A percentile compares a stretch with the other conserved stretches of the same genome.
Conservation (phyloP, 495 filamentous ascomycete genomes). For the Monascus purpureus region DNA sequence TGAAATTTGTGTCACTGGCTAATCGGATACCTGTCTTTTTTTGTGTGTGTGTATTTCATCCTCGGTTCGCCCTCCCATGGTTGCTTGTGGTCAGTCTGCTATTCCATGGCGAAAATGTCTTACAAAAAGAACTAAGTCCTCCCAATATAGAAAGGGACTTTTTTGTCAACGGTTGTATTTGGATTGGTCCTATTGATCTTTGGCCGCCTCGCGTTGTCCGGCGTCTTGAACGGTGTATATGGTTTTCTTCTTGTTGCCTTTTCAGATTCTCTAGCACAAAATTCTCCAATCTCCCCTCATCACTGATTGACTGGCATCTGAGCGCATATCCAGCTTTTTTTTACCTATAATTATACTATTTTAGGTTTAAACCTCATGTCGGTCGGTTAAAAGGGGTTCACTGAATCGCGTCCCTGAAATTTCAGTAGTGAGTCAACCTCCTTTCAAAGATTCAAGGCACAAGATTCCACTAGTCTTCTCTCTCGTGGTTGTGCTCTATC, state of each 20-base stretch:
- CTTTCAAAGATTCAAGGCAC: too few species aligned
- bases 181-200: not conserved
- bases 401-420: too few species aligned
- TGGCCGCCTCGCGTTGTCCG: not conserved
- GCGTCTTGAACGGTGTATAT: conserved; percentile 15
- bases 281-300: conserved; percentile 25
- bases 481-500: too few species aligned
- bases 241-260: conserved; percentile 18
- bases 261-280: conserved; percentile 2
- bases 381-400: too few species aligned
- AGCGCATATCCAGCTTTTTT: conserved; percentile 9
- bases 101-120: not conserved
- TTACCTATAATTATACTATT: too few species aligned
- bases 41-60: conserved; percentile 18
- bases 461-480: too few species aligned
- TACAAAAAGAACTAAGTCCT: too few species aligned
- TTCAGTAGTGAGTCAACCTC: too few species aligned
- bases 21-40: conserved; percentile 9
- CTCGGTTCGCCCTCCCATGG: not conserved
- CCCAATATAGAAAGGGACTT: not conserved
- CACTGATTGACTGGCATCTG: conserved; percentile 19
- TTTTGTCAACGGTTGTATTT: conserved; percentile 1
- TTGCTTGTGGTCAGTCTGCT: not conserved
- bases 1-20: conserved; percentile 10
- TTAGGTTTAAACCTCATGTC: too few species aligned